A percentile compares a stretch with the other conserved stretches of the same genome.
These are phyloP conservation scores for Citrus unshiu DNA, from an alignment of 345 rosid genomes.

Conservation along the genomic window DNA sequence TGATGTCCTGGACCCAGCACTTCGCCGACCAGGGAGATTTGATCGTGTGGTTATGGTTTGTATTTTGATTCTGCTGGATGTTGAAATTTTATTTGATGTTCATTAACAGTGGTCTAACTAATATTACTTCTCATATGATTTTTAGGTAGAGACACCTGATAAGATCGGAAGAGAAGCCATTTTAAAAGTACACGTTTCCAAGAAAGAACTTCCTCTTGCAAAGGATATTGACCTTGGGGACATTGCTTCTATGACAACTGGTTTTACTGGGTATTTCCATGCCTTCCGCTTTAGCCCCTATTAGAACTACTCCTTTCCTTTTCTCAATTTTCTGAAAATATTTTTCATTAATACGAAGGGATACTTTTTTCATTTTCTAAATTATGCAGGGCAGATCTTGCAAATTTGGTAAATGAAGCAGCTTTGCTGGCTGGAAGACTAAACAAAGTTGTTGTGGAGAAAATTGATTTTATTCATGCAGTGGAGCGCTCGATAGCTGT, in stretches of 20 bases:
- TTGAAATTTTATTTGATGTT: constrained; percentile 5
- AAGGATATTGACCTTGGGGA: constrained; percentile 68
- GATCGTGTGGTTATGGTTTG: constrained; percentile 93
- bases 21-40: constrained; percentile 97
- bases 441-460: constrained; percentile 71
- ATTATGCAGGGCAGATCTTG: constrained; percentile 87
- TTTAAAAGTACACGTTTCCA: constrained; percentile 74
- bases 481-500: constrained; percentile 95
- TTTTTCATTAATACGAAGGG: not conserved
- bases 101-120: constrained; percentile 2
- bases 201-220: constrained; percentile 82
- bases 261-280: constrained; percentile 85
- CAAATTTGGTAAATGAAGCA: constrained; percentile 97
- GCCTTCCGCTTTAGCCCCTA: constrained; percentile 1
- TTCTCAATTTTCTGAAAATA: not conserved
- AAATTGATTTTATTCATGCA: constrained; percentile 87
- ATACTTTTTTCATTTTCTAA: constrained; percentile 10
- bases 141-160: constrained; percentile 92
- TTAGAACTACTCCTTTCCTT: not conserved
- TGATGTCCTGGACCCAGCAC: constrained; percentile 94
- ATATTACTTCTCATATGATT: constrained; percentile 7
- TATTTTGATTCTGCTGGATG: constrained; percentile 18
- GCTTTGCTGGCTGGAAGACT: constrained; percentile 94
- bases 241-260: constrained; percentile 95
- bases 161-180: constrained; percentile 92